These are phyloP conservation scores for Phalaenopsis equestris DNA, from an alignment of 106 monocot genomes.

Conservation along the genomic window DNA sequence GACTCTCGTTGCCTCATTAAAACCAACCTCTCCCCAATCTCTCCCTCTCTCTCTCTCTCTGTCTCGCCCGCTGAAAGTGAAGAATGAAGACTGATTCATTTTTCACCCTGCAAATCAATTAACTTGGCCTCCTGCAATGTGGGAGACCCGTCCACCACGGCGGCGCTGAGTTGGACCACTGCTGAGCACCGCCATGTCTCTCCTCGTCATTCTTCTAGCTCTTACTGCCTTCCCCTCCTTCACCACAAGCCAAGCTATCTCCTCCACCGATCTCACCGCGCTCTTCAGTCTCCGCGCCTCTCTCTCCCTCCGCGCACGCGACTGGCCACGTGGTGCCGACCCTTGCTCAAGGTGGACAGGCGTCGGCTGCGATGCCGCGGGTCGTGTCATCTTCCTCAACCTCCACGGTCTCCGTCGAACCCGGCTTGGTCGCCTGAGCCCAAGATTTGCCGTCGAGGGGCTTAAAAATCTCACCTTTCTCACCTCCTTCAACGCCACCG, in stretches of 20 bases:
- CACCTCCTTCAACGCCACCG: slow-evolving; percentile 51
- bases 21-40: not conserved
- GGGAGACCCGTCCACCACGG: too few species aligned
- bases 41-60: too few species aligned
- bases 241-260: not conserved
- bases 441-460: slow-evolving; percentile 74
- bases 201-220: not conserved
- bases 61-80: too few species aligned
- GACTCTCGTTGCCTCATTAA: not conserved
- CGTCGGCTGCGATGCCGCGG: slow-evolving; percentile 38
- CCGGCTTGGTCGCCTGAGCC: slow-evolving; percentile 46
- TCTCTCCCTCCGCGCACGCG: slow-evolving; percentile 60
- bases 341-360: slow-evolving; percentile 70
- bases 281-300: slow-evolving; percentile 62
- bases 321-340: slow-evolving; percentile 76
- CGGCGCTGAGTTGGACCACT: not conserved
- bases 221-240: not conserved
- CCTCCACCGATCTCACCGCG: slow-evolving; percentile 41
- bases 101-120: not conserved
- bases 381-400: slow-evolving; percentile 41
- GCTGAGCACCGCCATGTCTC: not conserved
- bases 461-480: slow-evolving; percentile 55
- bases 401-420: slow-evolving; percentile 65
- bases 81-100: too few species aligned
- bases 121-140: not conserved